A percentile compares a stretch with the other conserved stretches of the same genome.
phyloP scores from a whole-genome alignment of 306 rosid genomes.

The Parietaria judaica region DNA sequence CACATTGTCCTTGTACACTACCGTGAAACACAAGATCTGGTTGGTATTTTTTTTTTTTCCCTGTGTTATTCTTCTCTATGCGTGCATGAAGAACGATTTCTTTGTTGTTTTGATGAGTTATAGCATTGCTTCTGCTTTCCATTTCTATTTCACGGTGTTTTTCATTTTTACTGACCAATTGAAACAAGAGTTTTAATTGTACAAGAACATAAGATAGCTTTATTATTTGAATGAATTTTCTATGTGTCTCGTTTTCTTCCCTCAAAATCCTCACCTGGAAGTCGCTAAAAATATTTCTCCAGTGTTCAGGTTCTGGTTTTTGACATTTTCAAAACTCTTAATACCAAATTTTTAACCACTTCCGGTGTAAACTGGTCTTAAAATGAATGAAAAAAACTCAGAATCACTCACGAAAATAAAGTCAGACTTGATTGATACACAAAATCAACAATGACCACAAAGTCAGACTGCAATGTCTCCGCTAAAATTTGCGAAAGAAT shows the following conservation, averaged over 20 bases:
- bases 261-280: neutral
- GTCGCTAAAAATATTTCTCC: neutral
- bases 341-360: no score
- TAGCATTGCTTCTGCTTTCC: conserved; percentile 10
- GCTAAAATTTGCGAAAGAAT: no score
- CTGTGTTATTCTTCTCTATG: neutral
- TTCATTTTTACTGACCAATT: neutral
- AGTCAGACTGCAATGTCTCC: neutral
- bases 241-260: neutral
- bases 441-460: no score
- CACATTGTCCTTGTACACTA: conserved; percentile 98
- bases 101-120: conserved; percentile 8
- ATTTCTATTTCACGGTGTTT: neutral
- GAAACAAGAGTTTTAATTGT: neutral
- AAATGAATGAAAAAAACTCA: no score
- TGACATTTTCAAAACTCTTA: no score
- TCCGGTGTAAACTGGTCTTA: no score
- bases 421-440: no score
- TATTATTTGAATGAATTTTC: neutral
- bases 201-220: neutral
- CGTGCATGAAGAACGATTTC: neutral
- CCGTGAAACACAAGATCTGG: conserved; percentile 83
- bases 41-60: conserved; percentile 17
- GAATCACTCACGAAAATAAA: no score
- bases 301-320: no score